These are phyloP conservation scores for Verticillium klebahnii DNA, from an alignment of 2,329 filamentous ascomycete genomes.

Conservation along the genomic window DNA sequence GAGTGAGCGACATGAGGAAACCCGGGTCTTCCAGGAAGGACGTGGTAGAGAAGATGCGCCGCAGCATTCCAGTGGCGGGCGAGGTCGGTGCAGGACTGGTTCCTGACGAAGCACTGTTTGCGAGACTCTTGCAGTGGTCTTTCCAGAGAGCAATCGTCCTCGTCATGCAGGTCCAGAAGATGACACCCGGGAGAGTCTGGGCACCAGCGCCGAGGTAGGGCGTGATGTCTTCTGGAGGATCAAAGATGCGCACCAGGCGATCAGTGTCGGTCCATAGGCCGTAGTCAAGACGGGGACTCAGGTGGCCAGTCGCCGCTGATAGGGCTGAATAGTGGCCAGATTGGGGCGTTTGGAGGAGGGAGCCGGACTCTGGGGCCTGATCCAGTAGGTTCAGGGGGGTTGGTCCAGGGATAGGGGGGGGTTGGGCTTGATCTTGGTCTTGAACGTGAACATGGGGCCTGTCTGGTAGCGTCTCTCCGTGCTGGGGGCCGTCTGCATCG, in stretches of 20 bases:
- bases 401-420: not conserved
- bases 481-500: not conserved
- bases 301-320: not conserved
- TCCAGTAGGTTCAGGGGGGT: not conserved
- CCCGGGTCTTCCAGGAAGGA: not conserved
- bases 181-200: constrained; percentile 7
- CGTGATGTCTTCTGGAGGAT: constrained; percentile 4
- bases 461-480: not conserved
- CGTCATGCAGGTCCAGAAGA: constrained; percentile 12
- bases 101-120: constrained; percentile 3
- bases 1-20: constrained; percentile 4
- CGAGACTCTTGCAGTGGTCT: not conserved
- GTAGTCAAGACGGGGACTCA: constrained; percentile 10
- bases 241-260: constrained; percentile 5
- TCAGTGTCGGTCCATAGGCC: constrained; percentile 11
- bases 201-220: constrained; percentile 6
- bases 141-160: constrained; percentile 11
- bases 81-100: not conserved
- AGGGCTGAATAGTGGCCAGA: not conserved
- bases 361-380: not conserved
- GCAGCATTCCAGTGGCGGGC: not conserved
- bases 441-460: not conserved
- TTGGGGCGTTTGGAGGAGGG: not conserved
- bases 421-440: not conserved
- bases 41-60: not conserved